Evolutionary conservation across 2,329 filamentous ascomycete genomes (phyloP).

Genomic region (Phialophora macrospora): DNA sequence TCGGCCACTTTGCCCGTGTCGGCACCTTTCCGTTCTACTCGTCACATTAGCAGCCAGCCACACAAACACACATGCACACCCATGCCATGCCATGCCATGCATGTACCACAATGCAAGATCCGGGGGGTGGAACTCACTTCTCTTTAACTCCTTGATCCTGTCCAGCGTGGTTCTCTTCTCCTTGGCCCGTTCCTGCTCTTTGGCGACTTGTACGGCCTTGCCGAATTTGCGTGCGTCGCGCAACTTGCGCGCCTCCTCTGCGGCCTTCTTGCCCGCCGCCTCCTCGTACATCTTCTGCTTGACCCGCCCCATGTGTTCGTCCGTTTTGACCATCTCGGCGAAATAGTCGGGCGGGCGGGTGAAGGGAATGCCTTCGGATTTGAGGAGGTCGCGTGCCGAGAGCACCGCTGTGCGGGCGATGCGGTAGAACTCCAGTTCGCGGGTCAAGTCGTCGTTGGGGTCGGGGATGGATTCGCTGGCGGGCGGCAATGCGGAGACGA

Average conservation of each 20-base stretch:
- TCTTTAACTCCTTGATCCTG: slow-evolving; percentile 92
- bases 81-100: too few species aligned
- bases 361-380: slow-evolving; percentile 83
- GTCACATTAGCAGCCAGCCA: slow-evolving; percentile 27
- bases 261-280: slow-evolving; percentile 88
- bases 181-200: slow-evolving; percentile 91
- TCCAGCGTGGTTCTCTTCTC: slow-evolving; percentile 91
- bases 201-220: slow-evolving; percentile 96
- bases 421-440: slow-evolving; percentile 91
- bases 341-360: slow-evolving; percentile 93
- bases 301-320: slow-evolving; percentile 97
- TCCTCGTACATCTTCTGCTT: slow-evolving; percentile 92
- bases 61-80: slow-evolving; percentile 29
- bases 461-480: slow-evolving; percentile 76
- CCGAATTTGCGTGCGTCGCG: slow-evolving; percentile 98
- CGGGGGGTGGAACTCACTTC: slow-evolving; percentile 67
- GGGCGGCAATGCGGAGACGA: slow-evolving; percentile 61
- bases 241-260: slow-evolving; percentile 86
- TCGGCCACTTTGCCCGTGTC: slow-evolving; percentile 71
- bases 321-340: slow-evolving; percentile 98
- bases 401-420: slow-evolving; percentile 82
- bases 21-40: slow-evolving; percentile 79
- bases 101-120: slow-evolving; percentile 15
- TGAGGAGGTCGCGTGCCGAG: slow-evolving; percentile 72
- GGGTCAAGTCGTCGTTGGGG: slow-evolving; percentile 86